phyloP scores from a whole-genome alignment of 495 filamentous ascomycete species.

The Pseudevernia furfuracea region DNA sequence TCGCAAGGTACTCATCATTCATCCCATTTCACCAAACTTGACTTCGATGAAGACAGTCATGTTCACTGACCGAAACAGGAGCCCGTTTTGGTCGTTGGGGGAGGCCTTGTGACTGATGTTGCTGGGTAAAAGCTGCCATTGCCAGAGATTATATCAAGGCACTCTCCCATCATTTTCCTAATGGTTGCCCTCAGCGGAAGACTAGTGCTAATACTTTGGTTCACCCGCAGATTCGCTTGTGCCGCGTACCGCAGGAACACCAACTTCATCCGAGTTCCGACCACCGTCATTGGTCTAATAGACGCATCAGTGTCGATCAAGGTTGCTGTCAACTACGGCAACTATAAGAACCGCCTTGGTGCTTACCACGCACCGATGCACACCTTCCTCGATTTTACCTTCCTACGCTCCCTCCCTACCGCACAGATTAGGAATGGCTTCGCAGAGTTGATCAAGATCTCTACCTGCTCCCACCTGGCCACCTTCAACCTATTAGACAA shows the following conservation, averaged over 20 bases:
- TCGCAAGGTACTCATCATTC: slow-evolving; percentile 39
- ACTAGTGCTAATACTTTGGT: slow-evolving; percentile 20
- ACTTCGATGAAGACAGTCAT: slow-evolving; percentile 1
- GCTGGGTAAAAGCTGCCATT: slow-evolving; percentile 44
- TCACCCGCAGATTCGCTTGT: slow-evolving; percentile 47
- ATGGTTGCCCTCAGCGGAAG: slow-evolving; percentile 7
- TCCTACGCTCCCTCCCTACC: slow-evolving; percentile 50
- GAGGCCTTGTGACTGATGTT: slow-evolving; percentile 58
- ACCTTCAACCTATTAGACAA: slow-evolving; percentile 55
- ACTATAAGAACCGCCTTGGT: slow-evolving; percentile 59
- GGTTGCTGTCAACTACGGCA: slow-evolving; percentile 57
- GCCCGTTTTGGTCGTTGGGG: slow-evolving; percentile 57
- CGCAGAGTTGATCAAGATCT: slow-evolving; percentile 61
- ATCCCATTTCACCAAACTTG: slow-evolving; percentile 8
- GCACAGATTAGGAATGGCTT: slow-evolving; percentile 59
- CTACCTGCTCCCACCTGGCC: slow-evolving; percentile 50
- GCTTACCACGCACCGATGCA: slow-evolving; percentile 60
- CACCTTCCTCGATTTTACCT: slow-evolving; percentile 59
- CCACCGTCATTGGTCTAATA: slow-evolving; percentile 59
- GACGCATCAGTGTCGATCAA: slow-evolving; percentile 60
- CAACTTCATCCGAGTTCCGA: slow-evolving; percentile 51
- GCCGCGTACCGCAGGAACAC: slow-evolving; percentile 48
- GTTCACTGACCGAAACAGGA: slow-evolving; percentile 36
- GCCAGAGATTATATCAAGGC: slow-evolving; percentile 38
- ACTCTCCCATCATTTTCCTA: slow-evolving; percentile 34